phyloP scores from a whole-genome alignment of 371 early-diverging fungal genomes.

The Chytridium lagenaria region DNA sequence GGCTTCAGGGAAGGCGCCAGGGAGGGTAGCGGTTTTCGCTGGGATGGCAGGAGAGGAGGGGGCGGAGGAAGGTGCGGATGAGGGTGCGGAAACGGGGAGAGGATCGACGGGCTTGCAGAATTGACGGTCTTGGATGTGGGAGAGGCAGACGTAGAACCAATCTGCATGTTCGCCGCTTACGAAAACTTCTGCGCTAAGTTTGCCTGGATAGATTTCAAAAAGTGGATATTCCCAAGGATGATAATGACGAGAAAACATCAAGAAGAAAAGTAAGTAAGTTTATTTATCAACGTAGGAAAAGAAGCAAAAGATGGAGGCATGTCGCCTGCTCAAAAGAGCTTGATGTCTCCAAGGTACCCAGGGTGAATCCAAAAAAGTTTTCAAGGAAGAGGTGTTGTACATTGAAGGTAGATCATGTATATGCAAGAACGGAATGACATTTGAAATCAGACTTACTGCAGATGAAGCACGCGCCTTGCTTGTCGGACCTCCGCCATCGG shows the following conservation, averaged over 20 bases:
- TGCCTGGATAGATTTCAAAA: conserved; percentile 7
- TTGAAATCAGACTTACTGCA: conserved; percentile 31
- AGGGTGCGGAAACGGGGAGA: background rate
- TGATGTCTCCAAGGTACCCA: too few species aligned
- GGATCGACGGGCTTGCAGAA: conserved; percentile 19
- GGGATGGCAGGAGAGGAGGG: background rate
- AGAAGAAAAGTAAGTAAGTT: too few species aligned
- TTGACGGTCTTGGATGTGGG: conserved; percentile 27
- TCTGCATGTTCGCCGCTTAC: conserved; percentile 32
- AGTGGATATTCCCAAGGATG: too few species aligned
- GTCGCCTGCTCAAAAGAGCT: too few species aligned
- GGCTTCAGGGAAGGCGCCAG: conserved; percentile 7
- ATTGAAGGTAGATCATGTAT: too few species aligned
- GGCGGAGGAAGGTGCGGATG: background rate
- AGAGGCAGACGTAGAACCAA: conserved; percentile 36
- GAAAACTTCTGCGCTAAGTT: conserved; percentile 19
- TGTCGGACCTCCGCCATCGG: conserved; percentile 28
- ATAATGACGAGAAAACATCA: too few species aligned
- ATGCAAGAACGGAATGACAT: too few species aligned
- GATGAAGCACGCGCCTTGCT: conserved; percentile 30
- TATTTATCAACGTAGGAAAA: too few species aligned
- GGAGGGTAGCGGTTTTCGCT: background rate
- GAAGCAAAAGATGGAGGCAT: too few species aligned
- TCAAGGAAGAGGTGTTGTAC: too few species aligned
- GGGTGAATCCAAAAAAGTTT: too few species aligned